Conservation (phyloP, 306 rosid genomes). For the Rubus parviflorus region DNA sequence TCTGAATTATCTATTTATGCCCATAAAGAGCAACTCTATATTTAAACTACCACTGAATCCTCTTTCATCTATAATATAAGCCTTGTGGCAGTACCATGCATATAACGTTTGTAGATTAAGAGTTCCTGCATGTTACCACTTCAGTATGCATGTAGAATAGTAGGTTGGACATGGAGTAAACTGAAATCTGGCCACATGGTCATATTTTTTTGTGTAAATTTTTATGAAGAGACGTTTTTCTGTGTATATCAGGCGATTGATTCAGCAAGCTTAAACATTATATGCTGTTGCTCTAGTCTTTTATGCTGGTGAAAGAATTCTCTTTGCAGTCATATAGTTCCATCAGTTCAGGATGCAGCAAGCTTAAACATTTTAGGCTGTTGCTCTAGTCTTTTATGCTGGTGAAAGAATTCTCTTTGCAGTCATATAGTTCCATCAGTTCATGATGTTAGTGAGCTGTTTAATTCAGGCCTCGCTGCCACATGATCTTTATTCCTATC, state of each 20-base stretch:
- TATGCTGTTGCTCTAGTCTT: neutral
- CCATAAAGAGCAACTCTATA: neutral
- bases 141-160: neutral
- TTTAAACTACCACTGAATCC: neutral
- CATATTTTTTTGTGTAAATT: neutral
- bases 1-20: neutral
- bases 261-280: neutral
- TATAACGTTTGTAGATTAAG: no score
- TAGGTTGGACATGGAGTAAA: neutral
- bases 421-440: neutral
- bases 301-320: neutral
- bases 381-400: neutral
- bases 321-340: neutral
- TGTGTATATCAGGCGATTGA: neutral
- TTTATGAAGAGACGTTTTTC: neutral
- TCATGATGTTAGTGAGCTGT: neutral
- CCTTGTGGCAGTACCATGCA: conserved; percentile 4
- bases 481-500: neutral
- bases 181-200: neutral
- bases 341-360: neutral
- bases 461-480: neutral
- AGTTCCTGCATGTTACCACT: neutral
- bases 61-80: neutral
- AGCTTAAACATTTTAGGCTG: conserved; percentile 3
- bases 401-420: neutral